Conservation (phyloP, 352 stramenopile species). For the Phytophthora quininea region DNA sequence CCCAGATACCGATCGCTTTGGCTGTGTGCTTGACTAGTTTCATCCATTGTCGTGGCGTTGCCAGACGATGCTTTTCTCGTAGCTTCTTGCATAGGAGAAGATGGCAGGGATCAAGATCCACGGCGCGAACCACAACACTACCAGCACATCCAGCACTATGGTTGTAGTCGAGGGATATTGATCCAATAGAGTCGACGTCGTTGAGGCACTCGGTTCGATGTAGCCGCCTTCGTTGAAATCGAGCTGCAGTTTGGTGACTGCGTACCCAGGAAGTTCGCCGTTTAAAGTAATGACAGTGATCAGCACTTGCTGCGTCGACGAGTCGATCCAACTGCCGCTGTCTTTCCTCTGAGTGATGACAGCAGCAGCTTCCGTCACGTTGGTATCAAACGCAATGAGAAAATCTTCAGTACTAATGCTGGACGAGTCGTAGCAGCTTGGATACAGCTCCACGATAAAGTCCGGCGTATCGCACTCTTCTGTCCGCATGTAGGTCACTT, state of each 20-base stretch:
- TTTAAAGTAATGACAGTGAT: constrained; percentile 60
- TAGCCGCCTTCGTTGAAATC: constrained; percentile 46
- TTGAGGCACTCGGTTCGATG: constrained; percentile 32
- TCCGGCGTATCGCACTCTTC: constrained; percentile 27
- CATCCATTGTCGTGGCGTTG: constrained; percentile 4
- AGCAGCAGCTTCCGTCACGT: constrained; percentile 21
- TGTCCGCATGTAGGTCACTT: constrained; percentile 20
- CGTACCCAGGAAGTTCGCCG: constrained; percentile 44
- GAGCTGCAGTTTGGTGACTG: constrained; percentile 39
- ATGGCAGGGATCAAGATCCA: constrained; percentile 27
- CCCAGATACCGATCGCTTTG: constrained; percentile 41
- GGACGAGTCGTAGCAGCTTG: constrained; percentile 38
- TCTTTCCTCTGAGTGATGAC: constrained; percentile 33
- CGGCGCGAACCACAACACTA: constrained; percentile 33
- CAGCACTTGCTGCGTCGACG: constrained; percentile 35
- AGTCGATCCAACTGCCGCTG: constrained; percentile 37
- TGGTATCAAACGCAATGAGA: constrained; percentile 42
- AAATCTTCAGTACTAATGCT: constrained; percentile 22
- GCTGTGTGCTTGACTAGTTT: constrained; percentile 26
- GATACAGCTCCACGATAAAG: constrained; percentile 43
- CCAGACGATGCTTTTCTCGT: constrained; percentile 17
- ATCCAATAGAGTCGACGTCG: constrained; percentile 28
- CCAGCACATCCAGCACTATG: constrained; percentile 24
- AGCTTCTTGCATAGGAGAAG: constrained; percentile 14
- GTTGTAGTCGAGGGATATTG: constrained; percentile 22